Base-by-base conservation (phyloP, 2,329 filamentous ascomycete species). In the Plectosphaerella plurivora region DNA sequence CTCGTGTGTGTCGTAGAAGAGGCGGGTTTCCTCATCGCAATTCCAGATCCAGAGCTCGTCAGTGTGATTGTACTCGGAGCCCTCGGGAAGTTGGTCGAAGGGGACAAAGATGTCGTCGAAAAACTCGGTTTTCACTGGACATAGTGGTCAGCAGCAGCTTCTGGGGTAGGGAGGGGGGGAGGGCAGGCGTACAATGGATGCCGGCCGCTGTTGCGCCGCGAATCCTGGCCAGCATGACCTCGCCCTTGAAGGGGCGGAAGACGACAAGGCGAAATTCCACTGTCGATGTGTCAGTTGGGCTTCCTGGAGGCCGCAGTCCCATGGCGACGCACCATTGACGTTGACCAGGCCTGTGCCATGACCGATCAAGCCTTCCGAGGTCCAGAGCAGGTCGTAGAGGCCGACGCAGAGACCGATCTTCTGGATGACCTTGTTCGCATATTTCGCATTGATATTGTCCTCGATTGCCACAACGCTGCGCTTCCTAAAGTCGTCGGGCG, bases 371-470 rank as follows among this genome's bases (percentile, higher is more conserved):
- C 94, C 94, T 68, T 99, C 94, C 1, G 92, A 96, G 1, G 91
- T 84, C 72, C 88, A 89, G 6, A 96, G 74, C 12, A 99, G 76
- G 66, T 97, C 94, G 73, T 94, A 97, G 62, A 99, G 83, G 65
- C 89, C 93, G 60, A 99, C 87, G 65, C 91, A 97, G 4, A 99
- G 84, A 11, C 94, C 94, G 54, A 97, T 86, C 65, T 94, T 94
- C 67, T 96, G 93, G 56, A 99, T 91, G 20, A 91, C 88, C 72
- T 93, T 94, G 73, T 99, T 97, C 54, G 93, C 86, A 70, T 97
- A 99, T 73, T 99, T 99, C 57, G 86, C 81, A 68, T 99, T 97
- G 73, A 99, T 94, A 63, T 94, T 94, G 73, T 99, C 92, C 71
- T 97, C 91, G 57, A 99, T 90, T 1, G 91, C 91, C 57, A 91